Conservation (phyloP, 2,329 filamentous ascomycete genomes). For the Pseudogymnoascus sp. region DNA sequence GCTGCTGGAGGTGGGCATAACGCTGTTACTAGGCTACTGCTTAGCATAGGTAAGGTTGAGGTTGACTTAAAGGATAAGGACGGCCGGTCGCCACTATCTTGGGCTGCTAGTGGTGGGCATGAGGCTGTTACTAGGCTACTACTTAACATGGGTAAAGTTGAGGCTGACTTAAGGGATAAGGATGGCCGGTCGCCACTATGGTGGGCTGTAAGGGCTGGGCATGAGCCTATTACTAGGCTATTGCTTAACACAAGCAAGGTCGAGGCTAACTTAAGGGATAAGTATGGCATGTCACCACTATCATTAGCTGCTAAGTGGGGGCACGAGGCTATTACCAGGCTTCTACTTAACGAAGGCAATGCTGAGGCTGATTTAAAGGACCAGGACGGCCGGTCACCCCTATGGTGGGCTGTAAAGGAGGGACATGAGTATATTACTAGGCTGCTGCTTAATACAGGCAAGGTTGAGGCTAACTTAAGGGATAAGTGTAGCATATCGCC, state of each 20-base stretch:
- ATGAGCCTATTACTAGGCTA: too few relatives aligned
- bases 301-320: too few relatives aligned
- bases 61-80: background rate
- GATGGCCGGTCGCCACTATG: background rate
- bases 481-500: too few relatives aligned
- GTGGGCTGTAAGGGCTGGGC: background rate
- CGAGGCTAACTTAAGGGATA: too few relatives aligned
- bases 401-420: background rate
- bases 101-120: background rate
- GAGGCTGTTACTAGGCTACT: background rate
- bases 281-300: too few relatives aligned
- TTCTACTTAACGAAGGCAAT: too few relatives aligned
- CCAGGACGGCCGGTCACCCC: too few relatives aligned
- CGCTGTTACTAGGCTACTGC: background rate
- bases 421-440: background rate
- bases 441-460: background rate
- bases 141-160: background rate
- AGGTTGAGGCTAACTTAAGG: too few relatives aligned
- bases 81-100: background rate
- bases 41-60: background rate
- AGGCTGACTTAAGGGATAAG: background rate
- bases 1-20: background rate
- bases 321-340: too few relatives aligned
- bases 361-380: background rate
- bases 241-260: too few relatives aligned